Base-by-base conservation (phyloP, 257 asterid species). In the Paulownia fortunei region DNA sequence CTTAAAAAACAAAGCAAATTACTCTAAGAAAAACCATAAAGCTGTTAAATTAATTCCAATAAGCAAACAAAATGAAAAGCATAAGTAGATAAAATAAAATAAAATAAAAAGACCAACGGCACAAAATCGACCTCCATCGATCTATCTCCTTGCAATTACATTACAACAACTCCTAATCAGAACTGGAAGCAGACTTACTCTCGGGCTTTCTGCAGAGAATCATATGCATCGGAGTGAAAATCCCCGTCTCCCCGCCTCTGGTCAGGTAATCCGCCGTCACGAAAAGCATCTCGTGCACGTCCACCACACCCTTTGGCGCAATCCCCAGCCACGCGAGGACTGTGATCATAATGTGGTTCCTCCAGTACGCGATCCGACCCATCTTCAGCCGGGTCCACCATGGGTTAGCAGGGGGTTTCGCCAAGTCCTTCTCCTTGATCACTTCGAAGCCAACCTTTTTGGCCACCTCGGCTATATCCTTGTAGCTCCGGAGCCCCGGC, bases 301-400 rank as follows among this genome's bases (percentile, higher is more conserved):
- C 96, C 15, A 92, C 96, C 4, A 74, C 80, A 0, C 97, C 96
- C 76, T 92, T 90, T 0, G 97, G 97, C 34, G 97, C 96, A 49
- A 92, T 89, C 74, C 97, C 94, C 9, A 92, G 19, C 87, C 84
- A 89, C 24, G 92, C 82, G 2, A 92, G 96, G 11, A 89, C 72
- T 0, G 92, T 86, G 0, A 92, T 88, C 65, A 92, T 23, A 19
- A 89, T 46, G 76, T 90, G 97, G 89, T 92, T 92, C 88, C 96
- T 90, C 94, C 96, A 92, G 59, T 90, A 92, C 0, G 97, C 93
- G 55, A 92, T 47, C 70, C 96, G 66, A 4, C 97, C 96, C 96
- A 92, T 92, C 61, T 90, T 92, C 67, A 90, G 82, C 79, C 97
- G 87, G 26, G 87, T 85, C 97, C 97, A 92, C 97, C 97, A 92